Conservation (phyloP, 768 basidiomycete species). For the Suillus ampliporus region DNA sequence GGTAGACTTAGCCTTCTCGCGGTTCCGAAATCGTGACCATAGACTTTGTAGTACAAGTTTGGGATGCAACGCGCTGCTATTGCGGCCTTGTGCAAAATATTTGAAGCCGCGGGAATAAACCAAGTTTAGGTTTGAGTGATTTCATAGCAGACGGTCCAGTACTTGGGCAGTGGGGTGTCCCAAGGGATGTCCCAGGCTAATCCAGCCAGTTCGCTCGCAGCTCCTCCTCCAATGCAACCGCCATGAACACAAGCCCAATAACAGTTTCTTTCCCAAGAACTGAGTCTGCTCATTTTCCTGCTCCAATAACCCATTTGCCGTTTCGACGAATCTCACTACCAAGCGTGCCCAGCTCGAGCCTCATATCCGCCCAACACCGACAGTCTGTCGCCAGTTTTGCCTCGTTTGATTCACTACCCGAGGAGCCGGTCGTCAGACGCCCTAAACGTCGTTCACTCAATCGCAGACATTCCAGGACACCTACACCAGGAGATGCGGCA, state of each 20-base stretch:
- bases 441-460: constrained; percentile 42
- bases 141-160: constrained; percentile 2
- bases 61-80: too few relatives aligned
- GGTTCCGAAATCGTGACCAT: background rate
- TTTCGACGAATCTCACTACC: constrained; percentile 70
- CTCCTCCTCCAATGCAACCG: constrained; percentile 26
- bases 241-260: constrained; percentile 16
- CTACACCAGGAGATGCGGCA: constrained; percentile 50
- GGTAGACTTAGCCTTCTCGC: background rate
- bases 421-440: constrained; percentile 45
- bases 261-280: constrained; percentile 40
- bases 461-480: constrained; percentile 13
- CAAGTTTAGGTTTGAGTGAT: constrained; percentile 5
- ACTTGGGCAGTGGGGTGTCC: background rate
- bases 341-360: constrained; percentile 55
- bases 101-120: constrained; percentile 4
- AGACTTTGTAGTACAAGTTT: too few relatives aligned
- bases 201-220: background rate
- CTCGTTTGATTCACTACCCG: constrained; percentile 75
- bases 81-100: too few relatives aligned
- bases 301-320: constrained; percentile 56
- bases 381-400: constrained; percentile 73
- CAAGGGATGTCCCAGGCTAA: constrained; percentile 2
- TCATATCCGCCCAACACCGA: constrained; percentile 47
- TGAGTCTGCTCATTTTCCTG: constrained; percentile 27